Conservation (phyloP, 768 basidiomycete species). For the Dictyophora rubrovolvata region DNA sequence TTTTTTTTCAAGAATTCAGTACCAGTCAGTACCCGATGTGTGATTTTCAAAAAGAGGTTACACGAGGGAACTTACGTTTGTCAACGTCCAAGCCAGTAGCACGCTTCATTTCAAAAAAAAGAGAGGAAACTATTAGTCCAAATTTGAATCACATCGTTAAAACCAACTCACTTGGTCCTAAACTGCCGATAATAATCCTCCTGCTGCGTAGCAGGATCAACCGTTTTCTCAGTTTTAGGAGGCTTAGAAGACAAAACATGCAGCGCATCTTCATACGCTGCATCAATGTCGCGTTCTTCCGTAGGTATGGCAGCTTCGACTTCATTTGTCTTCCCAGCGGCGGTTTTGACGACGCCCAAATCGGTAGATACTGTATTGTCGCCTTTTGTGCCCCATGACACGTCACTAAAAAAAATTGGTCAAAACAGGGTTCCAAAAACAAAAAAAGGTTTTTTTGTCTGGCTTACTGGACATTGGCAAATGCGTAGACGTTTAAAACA, state of each 20-base stretch:
- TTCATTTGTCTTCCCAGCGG: constrained; percentile 54
- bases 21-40: constrained; percentile 10
- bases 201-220: constrained; percentile 52
- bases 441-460: neutral
- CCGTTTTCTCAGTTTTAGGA: constrained; percentile 56
- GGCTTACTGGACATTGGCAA: constrained; percentile 4
- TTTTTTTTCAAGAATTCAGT: neutral
- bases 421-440: neutral
- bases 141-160: constrained; percentile 13
- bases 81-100: constrained; percentile 79
- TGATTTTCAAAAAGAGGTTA: constrained; percentile 1
- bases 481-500: constrained; percentile 83
- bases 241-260: constrained; percentile 70
- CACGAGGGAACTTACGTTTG: constrained; percentile 47
- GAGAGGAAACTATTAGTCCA: constrained; percentile 19
- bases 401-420: constrained; percentile 38
- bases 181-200: constrained; percentile 87
- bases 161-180: constrained; percentile 61
- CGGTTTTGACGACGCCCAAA: constrained; percentile 68
- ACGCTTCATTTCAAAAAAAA: constrained; percentile 33
- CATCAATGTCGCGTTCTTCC: constrained; percentile 80
- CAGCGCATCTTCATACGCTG: constrained; percentile 85
- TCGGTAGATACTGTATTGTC: constrained; percentile 80
- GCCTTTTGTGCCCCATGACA: constrained; percentile 95
- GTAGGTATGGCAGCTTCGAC: constrained; percentile 84